These are phyloP conservation scores for Carpediemonas membranifera DNA, from an alignment of 78 protist genomes.

Conservation along the genomic window DNA sequence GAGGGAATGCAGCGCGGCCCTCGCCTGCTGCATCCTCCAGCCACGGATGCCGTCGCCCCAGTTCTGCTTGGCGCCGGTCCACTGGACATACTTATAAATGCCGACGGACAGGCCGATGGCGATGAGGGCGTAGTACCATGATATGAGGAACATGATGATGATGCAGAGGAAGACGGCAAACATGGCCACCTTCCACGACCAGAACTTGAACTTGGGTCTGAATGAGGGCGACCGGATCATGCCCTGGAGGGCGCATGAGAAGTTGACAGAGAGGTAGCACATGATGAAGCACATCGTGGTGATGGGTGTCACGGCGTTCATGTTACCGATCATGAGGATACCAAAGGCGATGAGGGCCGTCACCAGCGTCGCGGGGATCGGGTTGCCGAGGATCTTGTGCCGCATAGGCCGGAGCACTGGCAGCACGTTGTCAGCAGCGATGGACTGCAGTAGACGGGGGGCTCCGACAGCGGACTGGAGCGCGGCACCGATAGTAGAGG, in stretches of 20 bases:
- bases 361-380: constrained; percentile 16
- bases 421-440: constrained; percentile 1
- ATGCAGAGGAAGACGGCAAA: no score
- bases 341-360: neutral
- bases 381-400: neutral
- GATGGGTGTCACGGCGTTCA: neutral
- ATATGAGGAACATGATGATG: no score
- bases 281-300: constrained; percentile 14
- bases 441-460: constrained; percentile 19
- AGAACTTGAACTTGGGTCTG: no score
- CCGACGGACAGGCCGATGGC: no score
- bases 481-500: constrained; percentile 15
- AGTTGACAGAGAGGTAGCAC: neutral
- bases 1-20: no score
- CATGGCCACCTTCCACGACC: no score
- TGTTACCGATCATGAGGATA: constrained; percentile 14
- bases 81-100: no score
- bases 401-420: neutral
- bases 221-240: no score
- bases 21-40: no score
- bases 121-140: no score
- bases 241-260: neutral
- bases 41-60: no score
- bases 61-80: no score
- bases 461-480: constrained; percentile 20